Conservation (phyloP, 371 early-diverging fungal genomes). For the Actinomucor elegans region DNA sequence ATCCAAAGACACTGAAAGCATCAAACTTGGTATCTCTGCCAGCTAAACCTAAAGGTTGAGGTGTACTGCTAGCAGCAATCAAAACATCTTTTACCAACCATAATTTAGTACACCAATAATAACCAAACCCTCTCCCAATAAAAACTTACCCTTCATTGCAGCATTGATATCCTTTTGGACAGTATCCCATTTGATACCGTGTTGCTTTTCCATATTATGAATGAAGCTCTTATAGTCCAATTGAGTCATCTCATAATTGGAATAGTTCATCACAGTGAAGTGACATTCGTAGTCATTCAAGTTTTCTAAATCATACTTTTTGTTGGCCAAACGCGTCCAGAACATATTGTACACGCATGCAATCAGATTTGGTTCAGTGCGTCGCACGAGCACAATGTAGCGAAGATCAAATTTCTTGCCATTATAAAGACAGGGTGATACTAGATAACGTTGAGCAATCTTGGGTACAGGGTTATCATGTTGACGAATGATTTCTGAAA, state of each 20-base stretch:
- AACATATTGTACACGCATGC: slow-evolving; percentile 59
- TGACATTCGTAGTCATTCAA: slow-evolving; percentile 59
- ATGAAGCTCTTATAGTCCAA: slow-evolving; percentile 59
- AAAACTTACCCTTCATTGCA: slow-evolving; percentile 45
- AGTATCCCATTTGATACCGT: slow-evolving; percentile 43
- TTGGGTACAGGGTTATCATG: slow-evolving; percentile 52
- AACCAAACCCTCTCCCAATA: too few relatives aligned
- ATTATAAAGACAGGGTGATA: slow-evolving; percentile 57
- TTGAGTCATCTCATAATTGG: slow-evolving; percentile 57
- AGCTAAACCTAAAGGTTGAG: slow-evolving; percentile 49
- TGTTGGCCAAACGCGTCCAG: slow-evolving; percentile 63
- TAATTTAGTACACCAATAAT: too few relatives aligned
- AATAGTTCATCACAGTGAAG: slow-evolving; percentile 62
- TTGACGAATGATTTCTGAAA: slow-evolving; percentile 51
- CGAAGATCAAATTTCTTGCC: slow-evolving; percentile 62
- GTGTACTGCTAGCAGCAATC: slow-evolving; percentile 45
- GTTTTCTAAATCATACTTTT: slow-evolving; percentile 44
- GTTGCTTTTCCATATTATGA: slow-evolving; percentile 57
- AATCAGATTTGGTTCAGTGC: slow-evolving; percentile 40
- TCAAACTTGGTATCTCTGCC: slow-evolving; percentile 27
- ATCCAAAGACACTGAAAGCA: slow-evolving; percentile 55
- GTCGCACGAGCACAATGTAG: slow-evolving; percentile 55
- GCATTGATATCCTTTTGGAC: slow-evolving; percentile 53
- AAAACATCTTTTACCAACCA: slow-evolving; percentile 47
- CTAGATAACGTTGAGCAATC: slow-evolving; percentile 54